Conservation (phyloP, 2,329 filamentous ascomycete genomes). For the Podosphaera aphanis region DNA sequence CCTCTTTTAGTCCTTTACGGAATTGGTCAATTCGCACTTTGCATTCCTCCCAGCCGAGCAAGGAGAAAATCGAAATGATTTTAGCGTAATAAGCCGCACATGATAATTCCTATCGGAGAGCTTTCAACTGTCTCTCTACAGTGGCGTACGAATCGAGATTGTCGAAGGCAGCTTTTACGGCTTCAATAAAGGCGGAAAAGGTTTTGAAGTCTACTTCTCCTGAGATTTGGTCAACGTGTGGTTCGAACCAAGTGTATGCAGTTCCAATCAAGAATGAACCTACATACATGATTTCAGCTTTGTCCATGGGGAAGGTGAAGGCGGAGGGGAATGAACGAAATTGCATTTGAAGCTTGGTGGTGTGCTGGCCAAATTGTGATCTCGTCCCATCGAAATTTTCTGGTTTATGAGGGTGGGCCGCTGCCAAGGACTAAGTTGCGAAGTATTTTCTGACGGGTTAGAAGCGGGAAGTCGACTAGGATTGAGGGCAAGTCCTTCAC, state of each 20-base stretch:
- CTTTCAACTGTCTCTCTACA: not conserved
- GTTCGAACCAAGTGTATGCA: not conserved
- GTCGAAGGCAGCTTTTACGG: not conserved
- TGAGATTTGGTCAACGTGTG: not conserved
- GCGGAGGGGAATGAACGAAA: not conserved
- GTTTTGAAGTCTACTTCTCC: not conserved
- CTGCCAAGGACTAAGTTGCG: not conserved
- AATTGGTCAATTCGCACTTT: not conserved
- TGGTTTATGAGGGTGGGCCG: not conserved
- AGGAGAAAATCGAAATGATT: not conserved
- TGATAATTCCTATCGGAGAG: not conserved
- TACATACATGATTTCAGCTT: not conserved
- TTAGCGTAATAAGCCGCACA: not conserved
- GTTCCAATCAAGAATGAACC: not conserved
- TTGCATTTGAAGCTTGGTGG: not conserved
- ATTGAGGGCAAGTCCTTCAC: not conserved
- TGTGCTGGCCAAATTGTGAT: not conserved
- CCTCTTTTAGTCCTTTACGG: not conserved
- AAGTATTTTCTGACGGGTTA: not conserved
- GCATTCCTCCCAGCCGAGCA: not conserved
- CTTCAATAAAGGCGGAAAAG: not conserved
- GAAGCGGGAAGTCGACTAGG: not conserved
- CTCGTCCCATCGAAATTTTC: constrained; percentile 1
- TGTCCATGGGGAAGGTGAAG: not conserved
- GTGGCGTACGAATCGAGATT: not conserved